Evolutionary conservation across 768 basidiomycete genomes (phyloP).

Genomic region (Psilocybe subaeruginosa): DNA sequence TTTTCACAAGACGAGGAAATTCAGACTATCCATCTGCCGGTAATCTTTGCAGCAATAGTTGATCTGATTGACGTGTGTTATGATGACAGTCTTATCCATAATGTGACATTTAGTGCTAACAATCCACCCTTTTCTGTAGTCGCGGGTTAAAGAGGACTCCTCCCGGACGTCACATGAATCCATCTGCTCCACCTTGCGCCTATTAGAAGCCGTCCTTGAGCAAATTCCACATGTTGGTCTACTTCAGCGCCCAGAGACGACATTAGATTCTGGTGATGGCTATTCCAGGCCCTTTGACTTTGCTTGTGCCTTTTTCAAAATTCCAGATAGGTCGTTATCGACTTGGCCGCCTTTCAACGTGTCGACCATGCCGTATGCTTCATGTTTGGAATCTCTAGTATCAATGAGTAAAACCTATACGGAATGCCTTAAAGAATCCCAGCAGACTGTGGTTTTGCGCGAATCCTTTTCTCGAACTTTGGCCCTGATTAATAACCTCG

Average conservation of each 20-base stretch:
- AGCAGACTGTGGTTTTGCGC: constrained; percentile 37
- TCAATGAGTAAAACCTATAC: constrained; percentile 51
- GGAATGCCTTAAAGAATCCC: constrained; percentile 32
- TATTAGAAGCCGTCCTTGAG: constrained; percentile 56
- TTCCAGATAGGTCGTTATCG: constrained; percentile 33
- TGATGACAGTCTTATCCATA: background rate
- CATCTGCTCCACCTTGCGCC: constrained; percentile 45
- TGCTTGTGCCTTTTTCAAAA: constrained; percentile 62
- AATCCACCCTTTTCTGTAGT: constrained; percentile 29
- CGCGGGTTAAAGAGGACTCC: constrained; percentile 36
- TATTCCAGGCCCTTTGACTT: constrained; percentile 52
- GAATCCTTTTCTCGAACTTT: constrained; percentile 58
- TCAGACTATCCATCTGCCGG: constrained; percentile 76
- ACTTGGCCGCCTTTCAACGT: constrained; percentile 24
- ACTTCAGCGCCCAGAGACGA: constrained; percentile 51
- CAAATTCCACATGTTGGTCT: constrained; percentile 54
- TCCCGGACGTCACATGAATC: constrained; percentile 35
- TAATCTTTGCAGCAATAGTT: constrained; percentile 71
- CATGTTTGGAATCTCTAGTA: constrained; percentile 58
- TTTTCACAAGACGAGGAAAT: constrained; percentile 92
- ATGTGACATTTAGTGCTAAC: constrained; percentile 1
- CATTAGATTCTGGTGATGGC: constrained; percentile 34
- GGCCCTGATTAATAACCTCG: constrained; percentile 52
- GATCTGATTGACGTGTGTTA: constrained; percentile 65
- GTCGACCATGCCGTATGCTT: constrained; percentile 52